Conservation (phyloP, 2,329 filamentous ascomycete species). For the Podosphaera fusca region DNA sequence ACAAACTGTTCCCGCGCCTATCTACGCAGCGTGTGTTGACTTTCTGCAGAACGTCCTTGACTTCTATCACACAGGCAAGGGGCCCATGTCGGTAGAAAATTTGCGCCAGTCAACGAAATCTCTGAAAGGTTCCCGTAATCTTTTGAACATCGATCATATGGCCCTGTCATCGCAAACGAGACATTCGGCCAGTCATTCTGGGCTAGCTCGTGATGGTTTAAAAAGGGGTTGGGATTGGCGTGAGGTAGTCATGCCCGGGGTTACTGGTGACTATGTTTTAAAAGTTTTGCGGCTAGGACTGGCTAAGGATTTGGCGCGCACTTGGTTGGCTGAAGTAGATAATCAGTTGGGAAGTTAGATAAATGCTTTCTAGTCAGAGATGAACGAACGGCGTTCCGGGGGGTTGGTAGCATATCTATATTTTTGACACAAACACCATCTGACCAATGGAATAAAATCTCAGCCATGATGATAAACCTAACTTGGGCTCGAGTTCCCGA, state of each 20-base stretch:
- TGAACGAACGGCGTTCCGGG: neutral
- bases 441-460: too few relatives aligned
- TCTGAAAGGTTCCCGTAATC: constrained; percentile 35
- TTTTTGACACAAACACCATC: neutral
- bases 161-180: constrained; percentile 41
- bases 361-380: neutral
- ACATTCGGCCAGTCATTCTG: constrained; percentile 33
- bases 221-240: constrained; percentile 55
- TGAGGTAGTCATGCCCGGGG: constrained; percentile 29
- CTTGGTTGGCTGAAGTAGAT: constrained; percentile 47
- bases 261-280: constrained; percentile 47
- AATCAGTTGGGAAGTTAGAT: constrained; percentile 7
- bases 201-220: constrained; percentile 22
- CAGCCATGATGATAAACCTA: too few relatives aligned
- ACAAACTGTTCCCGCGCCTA: constrained; percentile 47
- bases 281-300: constrained; percentile 47
- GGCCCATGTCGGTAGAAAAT: constrained; percentile 40
- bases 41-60: constrained; percentile 54
- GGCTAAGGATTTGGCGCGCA: constrained; percentile 46
- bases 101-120: constrained; percentile 38
- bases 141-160: constrained; percentile 43
- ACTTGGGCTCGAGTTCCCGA: too few relatives aligned
- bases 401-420: neutral
- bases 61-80: constrained; percentile 39
- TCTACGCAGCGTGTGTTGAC: constrained; percentile 53